phyloP scores from a whole-genome alignment of 441 rosid species.

The Adansonia grandidieri region DNA sequence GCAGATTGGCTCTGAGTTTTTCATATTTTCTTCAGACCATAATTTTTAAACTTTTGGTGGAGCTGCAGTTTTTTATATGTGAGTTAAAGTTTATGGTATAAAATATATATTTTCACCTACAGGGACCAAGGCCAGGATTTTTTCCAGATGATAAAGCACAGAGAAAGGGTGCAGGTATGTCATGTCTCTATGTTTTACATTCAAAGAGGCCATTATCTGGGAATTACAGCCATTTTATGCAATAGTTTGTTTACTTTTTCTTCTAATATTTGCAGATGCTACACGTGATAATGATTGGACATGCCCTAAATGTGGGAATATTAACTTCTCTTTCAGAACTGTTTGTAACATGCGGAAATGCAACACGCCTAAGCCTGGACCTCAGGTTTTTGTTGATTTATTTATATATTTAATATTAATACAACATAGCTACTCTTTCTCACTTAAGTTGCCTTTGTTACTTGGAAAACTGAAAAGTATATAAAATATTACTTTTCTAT shows the following conservation, averaged over 20 bases:
- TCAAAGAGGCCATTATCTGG: neutral
- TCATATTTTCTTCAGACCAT: neutral
- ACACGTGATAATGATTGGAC: slow-evolving; percentile 95
- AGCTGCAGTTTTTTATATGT: neutral
- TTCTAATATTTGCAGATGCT: slow-evolving; percentile 50
- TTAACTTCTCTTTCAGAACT: slow-evolving; percentile 92
- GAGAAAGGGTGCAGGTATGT: slow-evolving; percentile 62
- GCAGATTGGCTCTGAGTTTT: neutral
- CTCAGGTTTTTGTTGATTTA: slow-evolving; percentile 62
- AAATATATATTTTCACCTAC: slow-evolving; percentile 29
- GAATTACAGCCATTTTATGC: neutral
- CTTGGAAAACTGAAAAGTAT: neutral
- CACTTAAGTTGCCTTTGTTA: slow-evolving; percentile 9
- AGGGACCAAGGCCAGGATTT: slow-evolving; percentile 90
- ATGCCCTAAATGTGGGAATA: slow-evolving; percentile 96
- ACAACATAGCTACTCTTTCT: neutral
- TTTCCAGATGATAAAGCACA: slow-evolving; percentile 77
- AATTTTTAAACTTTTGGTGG: neutral
- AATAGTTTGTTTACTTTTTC: slow-evolving; percentile 4
- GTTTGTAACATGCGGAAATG: slow-evolving; percentile 99
- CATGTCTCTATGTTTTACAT: slow-evolving; percentile 20
- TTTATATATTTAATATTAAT: neutral
- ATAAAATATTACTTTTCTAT: neutral
- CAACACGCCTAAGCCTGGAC: slow-evolving; percentile 94
- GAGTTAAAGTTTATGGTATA: neutral